Evolutionary conservation across 176 grass and related monocot species (phyloP), one percentile per base, ranked within the genome.

Genomic region (Otatea glauca): DNA sequence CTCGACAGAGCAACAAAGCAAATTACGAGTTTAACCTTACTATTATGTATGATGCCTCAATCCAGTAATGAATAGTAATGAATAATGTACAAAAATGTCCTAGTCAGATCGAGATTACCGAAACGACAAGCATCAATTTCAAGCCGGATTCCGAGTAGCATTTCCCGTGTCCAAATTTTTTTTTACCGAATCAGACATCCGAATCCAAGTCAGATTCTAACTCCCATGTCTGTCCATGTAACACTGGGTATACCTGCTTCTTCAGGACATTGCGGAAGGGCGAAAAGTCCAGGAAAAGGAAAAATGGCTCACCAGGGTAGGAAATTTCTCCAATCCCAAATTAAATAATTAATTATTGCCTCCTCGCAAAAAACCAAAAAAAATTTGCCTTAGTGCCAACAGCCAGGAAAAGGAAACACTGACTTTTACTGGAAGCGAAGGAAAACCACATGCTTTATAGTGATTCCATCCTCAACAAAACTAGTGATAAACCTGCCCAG

Each of bases 221-320:
- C n/a, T n/a, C n/a, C n/a, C n/a, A n/a, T n/a, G n/a, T n/a, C n/a
- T n/a, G n/a, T n/a, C n/a, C n/a, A n/a, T n/a, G n/a, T n/a, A n/a
- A n/a, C n/a, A n/a, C n/a, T n/a, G 4, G 37, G 10, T 68, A 85
- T 92, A 96, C 96, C 96, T 94, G 96, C 89, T 89, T 99, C 96
- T 55, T 96, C 80, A 65, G 83, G 75, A 68, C 91, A 91, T 27
- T 86, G 89, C 43, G 96, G 93, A 76, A 92, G 81, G 34, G 78
- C 51, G 75, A 96, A 96, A 81, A 99, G 93, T 68, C 96, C 96
- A 77, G 96, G 93, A 67, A 98, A 98, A 72, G 96, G 93, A 93
- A 98, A 98, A 24, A 89, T 55, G 91, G 93, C 75, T 98, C 93
- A 18, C 96, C 96, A 54, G 96, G 96, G 95, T 91, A 58, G 96